phyloP scores from a whole-genome alignment of 1,284 basidiomycete species.

The Taiwanofungus camphoratus region DNA sequence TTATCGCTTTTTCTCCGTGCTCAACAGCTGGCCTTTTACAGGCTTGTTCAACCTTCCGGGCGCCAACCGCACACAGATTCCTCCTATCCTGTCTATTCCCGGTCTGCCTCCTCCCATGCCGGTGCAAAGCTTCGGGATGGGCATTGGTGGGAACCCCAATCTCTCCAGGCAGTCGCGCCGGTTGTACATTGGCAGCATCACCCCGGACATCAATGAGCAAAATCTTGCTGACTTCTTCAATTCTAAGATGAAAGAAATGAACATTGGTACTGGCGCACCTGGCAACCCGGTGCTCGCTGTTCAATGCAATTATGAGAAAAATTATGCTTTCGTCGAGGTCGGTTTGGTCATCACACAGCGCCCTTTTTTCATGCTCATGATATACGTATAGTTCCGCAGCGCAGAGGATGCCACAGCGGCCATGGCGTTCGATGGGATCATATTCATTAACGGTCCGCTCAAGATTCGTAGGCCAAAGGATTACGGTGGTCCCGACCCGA shows the following conservation, averaged over 20 bases:
- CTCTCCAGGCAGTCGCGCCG: constrained; percentile 89
- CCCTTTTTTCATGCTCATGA: constrained; percentile 12
- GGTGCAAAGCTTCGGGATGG: constrained; percentile 78
- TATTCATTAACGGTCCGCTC: constrained; percentile 87
- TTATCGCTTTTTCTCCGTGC: not conserved
- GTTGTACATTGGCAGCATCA: constrained; percentile 94
- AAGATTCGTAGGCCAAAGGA: constrained; percentile 97
- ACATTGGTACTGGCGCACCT: constrained; percentile 73
- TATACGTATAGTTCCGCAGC: constrained; percentile 77
- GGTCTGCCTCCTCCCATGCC: constrained; percentile 79
- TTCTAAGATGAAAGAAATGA: constrained; percentile 89
- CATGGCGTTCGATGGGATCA: constrained; percentile 95
- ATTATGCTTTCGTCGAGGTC: constrained; percentile 95
- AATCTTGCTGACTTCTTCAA: constrained; percentile 94
- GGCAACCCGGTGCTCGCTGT: constrained; percentile 90
- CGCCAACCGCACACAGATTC: constrained; percentile 83
- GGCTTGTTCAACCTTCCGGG: constrained; percentile 92
- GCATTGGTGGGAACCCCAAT: constrained; percentile 77
- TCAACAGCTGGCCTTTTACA: constrained; percentile 22
- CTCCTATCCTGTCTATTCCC: constrained; percentile 72
- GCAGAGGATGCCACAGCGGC: constrained; percentile 95
- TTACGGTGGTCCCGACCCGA: constrained; percentile 72
- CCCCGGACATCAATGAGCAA: constrained; percentile 85
- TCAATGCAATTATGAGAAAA: constrained; percentile 96
- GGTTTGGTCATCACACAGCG: no score